Base-by-base conservation (phyloP, 768 basidiomycete genomes). In the Pleurotus eryngii region DNA sequence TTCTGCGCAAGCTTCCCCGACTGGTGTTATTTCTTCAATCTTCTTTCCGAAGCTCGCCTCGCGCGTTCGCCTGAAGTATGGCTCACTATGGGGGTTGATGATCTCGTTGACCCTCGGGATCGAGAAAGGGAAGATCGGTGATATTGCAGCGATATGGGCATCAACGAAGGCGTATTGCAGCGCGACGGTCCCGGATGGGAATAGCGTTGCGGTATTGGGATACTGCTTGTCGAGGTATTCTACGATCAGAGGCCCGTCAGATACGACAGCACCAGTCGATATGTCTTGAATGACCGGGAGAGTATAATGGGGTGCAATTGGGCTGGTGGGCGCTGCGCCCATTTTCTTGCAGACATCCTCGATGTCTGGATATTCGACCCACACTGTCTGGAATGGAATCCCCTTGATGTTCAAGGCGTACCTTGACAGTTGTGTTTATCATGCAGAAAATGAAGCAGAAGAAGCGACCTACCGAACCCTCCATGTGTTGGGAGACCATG, bases 401-500 rank as follows among this genome's bases (percentile, higher is more conserved):
- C 49, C 39, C 45, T 68, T 68, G 55, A 61, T 61, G 40, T 66
- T 68, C 8, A 67, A 56, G 42, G 42, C 42, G 20, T 45, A 45
- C 11, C 42, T 45, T 45, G 42, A 7, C 17, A 15, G n/a, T 8
- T 11, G 5, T 14, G 20, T n/a, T 45, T 45, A 45, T 7, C 15
- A 45, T 17, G 42, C 20, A n/a, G n/a, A 22, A 45, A 2, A 45
- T 45, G 3, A 35, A 15, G n/a, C 15, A 7, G 11, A n/a, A 46
- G 14, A 18, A 12, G n/a, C 12, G n/a, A 8, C 18, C 8, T 48
- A 76, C 80, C 81, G 62, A 9, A 67, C 65, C 63, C 77, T 79
- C 75, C 74, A 78, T 26, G 76, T 74, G 57, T 79, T 81, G 6
- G 77, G 74, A 4, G 77, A 76, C 72, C 75, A 80, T 7, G 72